A percentile compares a stretch with the other conserved stretches of the same genome.
These are phyloP conservation scores for Gynochthodes officinalis DNA, from an alignment of 257 asterid species.

Conservation along the genomic window DNA sequence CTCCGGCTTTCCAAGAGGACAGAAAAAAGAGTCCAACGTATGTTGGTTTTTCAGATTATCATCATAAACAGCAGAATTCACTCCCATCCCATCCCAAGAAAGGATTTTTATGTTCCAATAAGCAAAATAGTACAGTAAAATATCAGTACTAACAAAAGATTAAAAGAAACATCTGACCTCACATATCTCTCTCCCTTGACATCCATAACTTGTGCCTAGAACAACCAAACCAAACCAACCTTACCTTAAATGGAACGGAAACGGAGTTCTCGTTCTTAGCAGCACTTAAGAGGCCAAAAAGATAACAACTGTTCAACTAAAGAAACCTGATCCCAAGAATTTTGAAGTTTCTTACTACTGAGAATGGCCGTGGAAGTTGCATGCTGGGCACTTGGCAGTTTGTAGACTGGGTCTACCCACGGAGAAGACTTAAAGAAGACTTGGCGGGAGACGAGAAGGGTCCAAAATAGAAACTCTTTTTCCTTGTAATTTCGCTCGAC, in stretches of 20 bases:
- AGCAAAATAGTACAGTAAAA: background rate
- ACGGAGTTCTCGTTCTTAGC: background rate
- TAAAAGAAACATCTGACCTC: slow-evolving; percentile 17
- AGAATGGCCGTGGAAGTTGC: too few relatives aligned
- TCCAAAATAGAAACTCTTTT: background rate
- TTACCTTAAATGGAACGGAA: background rate
- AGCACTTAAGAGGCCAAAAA: background rate
- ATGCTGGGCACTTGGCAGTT: background rate
- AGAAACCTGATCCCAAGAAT: background rate
- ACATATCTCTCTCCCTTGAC: slow-evolving; percentile 27
- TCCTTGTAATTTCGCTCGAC: background rate
- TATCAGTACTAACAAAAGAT: background rate
- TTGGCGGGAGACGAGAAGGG: background rate
- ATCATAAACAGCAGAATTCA: background rate
- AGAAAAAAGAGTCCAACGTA: background rate
- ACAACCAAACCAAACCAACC: background rate
- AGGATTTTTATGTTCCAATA: background rate
- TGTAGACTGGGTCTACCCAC: background rate
- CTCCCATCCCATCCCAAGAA: background rate
- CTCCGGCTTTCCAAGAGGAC: background rate
- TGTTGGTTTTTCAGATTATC: background rate
- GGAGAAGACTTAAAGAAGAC: slow-evolving; percentile 2
- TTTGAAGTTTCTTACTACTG: too few relatives aligned
- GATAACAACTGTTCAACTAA: too few relatives aligned
- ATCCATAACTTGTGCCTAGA: slow-evolving; percentile 18